Base-by-base conservation (phyloP, 345 rosid species). In the Pugionium dolabratum region DNA sequence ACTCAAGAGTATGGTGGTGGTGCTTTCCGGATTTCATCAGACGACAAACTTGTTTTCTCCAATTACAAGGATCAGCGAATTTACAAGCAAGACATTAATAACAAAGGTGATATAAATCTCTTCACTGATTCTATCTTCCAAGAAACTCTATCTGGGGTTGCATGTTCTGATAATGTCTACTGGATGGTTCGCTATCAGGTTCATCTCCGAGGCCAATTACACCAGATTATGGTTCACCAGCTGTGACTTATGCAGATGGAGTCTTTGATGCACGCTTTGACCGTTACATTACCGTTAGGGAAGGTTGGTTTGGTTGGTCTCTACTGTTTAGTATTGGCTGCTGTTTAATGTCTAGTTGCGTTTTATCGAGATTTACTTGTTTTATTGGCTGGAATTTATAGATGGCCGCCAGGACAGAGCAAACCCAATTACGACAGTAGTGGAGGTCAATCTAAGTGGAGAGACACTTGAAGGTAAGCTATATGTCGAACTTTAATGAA, bases 1-100 rank as follows among this genome's bases (percentile, higher is more conserved):
- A 82, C 92, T 9, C 98, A 90, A 80, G 97, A 93, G 59, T 88
- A 86, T 18, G 98, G 97, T n/a, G 97, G 98, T 55, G 98, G 98
- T 50, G 98, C 92, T 2, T 93, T 93, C 60, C 59, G 71, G 40
- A 69, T 86, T 64, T 85, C 67, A 3, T 82, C 78, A 39, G 86
- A 86, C 25, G 86, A 86, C 25, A 57, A 76, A 1, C 78, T 90
- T 62, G 48, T 93, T 70, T 93, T 90, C 81, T 84, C 98, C 2
- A 88, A 90, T 71, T 88, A 93, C 72, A 82, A 86, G 61, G 97
- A 93, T 70, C 98, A 93, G 64, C 79, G 96, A 56, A 80, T 93
- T 7, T 93, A 86, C 83, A 83, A 73, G 81, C 95, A 88, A 63
- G 44, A 77, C 1, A 30, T 79, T 7, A 43, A 71, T 54, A 61